phyloP scores from a whole-genome alignment of 2,329 filamentous ascomycete genomes.

The Cryphonectria parasitica region DNA sequence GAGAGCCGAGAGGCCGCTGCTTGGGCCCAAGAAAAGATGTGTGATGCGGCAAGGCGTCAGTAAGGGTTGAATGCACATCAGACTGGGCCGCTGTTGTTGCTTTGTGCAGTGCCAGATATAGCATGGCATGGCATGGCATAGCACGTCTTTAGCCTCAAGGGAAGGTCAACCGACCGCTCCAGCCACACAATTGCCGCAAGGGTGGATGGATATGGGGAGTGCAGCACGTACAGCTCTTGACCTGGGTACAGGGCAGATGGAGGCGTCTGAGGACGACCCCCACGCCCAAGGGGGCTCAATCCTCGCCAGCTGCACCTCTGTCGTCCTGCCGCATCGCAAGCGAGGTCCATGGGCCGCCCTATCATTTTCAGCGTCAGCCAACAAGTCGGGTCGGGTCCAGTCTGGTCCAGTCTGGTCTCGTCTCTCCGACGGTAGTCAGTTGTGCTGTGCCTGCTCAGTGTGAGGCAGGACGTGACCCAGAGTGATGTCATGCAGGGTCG shows the following conservation, averaged over 20 bases:
- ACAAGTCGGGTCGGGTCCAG: background rate
- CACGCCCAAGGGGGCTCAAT: background rate
- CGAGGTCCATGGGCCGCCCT: background rate
- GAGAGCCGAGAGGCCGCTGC: background rate
- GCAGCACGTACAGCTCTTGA: constrained; percentile 3
- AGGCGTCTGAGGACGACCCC: background rate
- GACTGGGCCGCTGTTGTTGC: constrained; percentile 9
- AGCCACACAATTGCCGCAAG: constrained; percentile 14
- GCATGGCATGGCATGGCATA: background rate
- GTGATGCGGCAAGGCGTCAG: background rate
- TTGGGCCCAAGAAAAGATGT: background rate
- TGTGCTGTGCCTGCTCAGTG: background rate
- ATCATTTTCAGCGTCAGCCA: background rate
- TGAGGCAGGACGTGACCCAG: background rate
- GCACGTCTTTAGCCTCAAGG: constrained; percentile 6
- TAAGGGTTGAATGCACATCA: background rate
- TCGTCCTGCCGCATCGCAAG: background rate
- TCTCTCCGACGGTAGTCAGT: background rate
- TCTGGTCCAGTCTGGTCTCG: background rate
- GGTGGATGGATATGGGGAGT: background rate
- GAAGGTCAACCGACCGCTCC: constrained; percentile 17
- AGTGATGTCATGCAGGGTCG: constrained; percentile 13
- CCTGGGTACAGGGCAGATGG: constrained; percentile 1
- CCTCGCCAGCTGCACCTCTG: background rate
- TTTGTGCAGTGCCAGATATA: background rate